Base-by-base conservation (phyloP, 805 yeast genomes). In the Candida golubevii region DNA sequence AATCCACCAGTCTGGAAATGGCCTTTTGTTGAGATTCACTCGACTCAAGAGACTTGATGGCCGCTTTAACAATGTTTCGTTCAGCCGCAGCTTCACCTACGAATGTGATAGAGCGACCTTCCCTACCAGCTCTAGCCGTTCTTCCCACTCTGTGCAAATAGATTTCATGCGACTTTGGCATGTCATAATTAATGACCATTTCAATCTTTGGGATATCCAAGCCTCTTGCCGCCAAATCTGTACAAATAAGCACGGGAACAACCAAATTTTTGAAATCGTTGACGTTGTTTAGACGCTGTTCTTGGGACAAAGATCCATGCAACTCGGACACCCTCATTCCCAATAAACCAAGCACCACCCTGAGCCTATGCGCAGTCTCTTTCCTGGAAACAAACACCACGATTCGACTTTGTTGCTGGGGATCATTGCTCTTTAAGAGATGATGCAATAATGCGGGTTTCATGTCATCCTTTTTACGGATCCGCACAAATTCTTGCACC, bases 181-280 rank as follows among this genome's bases (percentile, higher is more conserved):
- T 88, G 61, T 93, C 99, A 65, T 76, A 93, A 67, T 93, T 93
- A 59, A 93, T 78, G 38, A 93, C 99, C 47, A 85, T 82, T 63
- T 90, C 98, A 62, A 93, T 90, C 67, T 91, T 91, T 49, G 98
- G 98, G 60, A 93, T 93, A 85, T 93, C 99, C 62, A 93, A 77
- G 77, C 99, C 99, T 80, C 99, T 86, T 27, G 99, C 91, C 2
- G 99, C 99, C 64, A 93, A 78, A 77, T 93, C 99, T 0, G 99
- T 93, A 82, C 98, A 93, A 34, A 93, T 75, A 47, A 93, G 73
- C 8, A 91, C 81, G 1, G 98, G 96, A 29, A 90, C 96, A 4
- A 79, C 78, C 51, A 88, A 73, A 50, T 79, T 80, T 56, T 88
- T 88, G 72, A 93, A 93, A 47, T 82, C 85, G 9, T 82, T 85